phyloP scores from a whole-genome alignment of 495 filamentous ascomycete species.

The Friedmanniomyces simplex region DNA sequence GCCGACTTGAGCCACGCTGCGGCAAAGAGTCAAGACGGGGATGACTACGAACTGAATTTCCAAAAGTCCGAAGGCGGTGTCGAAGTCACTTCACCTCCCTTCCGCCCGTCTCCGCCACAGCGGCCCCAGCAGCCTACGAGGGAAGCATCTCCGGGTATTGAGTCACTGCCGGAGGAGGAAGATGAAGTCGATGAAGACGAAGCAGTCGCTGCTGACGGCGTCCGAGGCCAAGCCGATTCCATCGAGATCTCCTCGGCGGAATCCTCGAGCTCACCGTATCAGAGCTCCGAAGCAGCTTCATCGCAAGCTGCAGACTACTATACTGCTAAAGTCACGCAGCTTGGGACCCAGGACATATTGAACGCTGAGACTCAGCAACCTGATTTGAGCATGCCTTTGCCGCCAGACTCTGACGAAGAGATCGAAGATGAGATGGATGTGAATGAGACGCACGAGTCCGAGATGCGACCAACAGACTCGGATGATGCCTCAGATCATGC shows the following conservation, averaged over 20 bases:
- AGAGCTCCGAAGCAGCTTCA: background rate
- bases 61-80: background rate
- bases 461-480: slow-evolving; percentile 1
- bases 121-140: background rate
- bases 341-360: slow-evolving; percentile 23
- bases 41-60: background rate
- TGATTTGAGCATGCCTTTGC: slow-evolving; percentile 18
- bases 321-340: background rate
- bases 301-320: background rate
- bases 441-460: background rate
- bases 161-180: background rate
- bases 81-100: background rate
- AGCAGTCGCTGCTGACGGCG: background rate
- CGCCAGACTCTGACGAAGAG: slow-evolving; percentile 11
- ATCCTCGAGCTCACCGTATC: background rate
- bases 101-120: background rate
- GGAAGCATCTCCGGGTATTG: background rate
- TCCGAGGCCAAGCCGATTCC: background rate
- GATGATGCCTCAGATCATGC: slow-evolving; percentile 5
- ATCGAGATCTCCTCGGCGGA: slow-evolving; percentile 3
- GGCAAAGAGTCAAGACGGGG: background rate
- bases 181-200: background rate
- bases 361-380: slow-evolving; percentile 22
- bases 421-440: background rate
- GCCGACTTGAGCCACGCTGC: background rate